Evolutionary conservation across 345 rosid genomes (phyloP).

Genomic region (Luvunga scandens): DNA sequence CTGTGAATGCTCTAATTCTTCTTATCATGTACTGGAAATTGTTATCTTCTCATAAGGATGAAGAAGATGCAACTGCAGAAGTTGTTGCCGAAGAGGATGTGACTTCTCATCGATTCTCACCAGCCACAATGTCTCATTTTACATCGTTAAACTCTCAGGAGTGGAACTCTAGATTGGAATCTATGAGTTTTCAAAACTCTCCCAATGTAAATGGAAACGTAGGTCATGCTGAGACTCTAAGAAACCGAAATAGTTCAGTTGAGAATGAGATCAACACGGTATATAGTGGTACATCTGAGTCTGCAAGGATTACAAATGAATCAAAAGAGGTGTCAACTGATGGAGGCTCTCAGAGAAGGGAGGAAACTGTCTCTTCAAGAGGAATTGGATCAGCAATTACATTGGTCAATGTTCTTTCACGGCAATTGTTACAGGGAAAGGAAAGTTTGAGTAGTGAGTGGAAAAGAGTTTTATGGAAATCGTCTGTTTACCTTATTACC

Average conservation of each 20-base stretch:
- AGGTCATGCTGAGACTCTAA: slow-evolving; percentile 32
- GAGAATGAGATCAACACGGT: slow-evolving; percentile 42
- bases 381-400: slow-evolving; percentile 14
- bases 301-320: slow-evolving; percentile 42
- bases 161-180: slow-evolving; percentile 35
- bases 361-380: slow-evolving; percentile 23
- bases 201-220: slow-evolving; percentile 11
- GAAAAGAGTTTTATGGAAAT: slow-evolving; percentile 60
- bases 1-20: slow-evolving; percentile 55
- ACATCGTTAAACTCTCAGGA: slow-evolving; percentile 47
- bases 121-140: slow-evolving; percentile 61
- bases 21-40: slow-evolving; percentile 66
- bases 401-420: slow-evolving; percentile 8
- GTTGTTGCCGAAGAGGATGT: slow-evolving; percentile 52
- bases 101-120: slow-evolving; percentile 59
- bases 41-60: slow-evolving; percentile 57
- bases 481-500: slow-evolving; percentile 59
- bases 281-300: slow-evolving; percentile 10
- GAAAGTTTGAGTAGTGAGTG: slow-evolving; percentile 29
- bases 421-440: slow-evolving; percentile 15
- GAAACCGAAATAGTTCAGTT: slow-evolving; percentile 37
- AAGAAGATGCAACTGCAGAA: slow-evolving; percentile 40
- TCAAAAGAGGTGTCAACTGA: slow-evolving; percentile 34
- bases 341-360: slow-evolving; percentile 18
- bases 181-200: slow-evolving; percentile 23